These are phyloP conservation scores for Millerozyma miso DNA, from an alignment of 805 yeast species.

Conservation along the genomic window DNA sequence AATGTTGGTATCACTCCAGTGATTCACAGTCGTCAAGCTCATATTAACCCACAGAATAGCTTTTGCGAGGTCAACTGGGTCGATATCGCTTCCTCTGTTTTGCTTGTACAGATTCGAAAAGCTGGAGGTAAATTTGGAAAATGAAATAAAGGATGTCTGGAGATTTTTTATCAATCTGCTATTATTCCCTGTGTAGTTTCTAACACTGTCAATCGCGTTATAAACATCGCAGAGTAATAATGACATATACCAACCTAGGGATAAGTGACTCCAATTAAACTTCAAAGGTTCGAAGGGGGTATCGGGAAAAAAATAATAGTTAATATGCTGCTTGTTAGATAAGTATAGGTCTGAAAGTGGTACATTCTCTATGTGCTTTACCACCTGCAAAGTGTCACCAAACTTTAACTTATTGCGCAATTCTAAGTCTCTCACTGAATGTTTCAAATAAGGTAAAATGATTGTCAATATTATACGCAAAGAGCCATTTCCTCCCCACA, in stretches of 20 bases:
- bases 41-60: constrained; percentile 22
- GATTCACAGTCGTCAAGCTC: constrained; percentile 35
- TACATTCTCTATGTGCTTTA: constrained; percentile 39
- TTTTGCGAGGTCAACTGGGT: background rate
- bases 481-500: constrained; percentile 58
- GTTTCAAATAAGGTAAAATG: constrained; percentile 35
- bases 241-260: constrained; percentile 74
- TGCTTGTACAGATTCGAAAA: constrained; percentile 33
- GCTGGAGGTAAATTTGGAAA: constrained; percentile 34
- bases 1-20: constrained; percentile 51
- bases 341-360: constrained; percentile 23
- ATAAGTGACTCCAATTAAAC: constrained; percentile 59
- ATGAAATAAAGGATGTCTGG: constrained; percentile 29
- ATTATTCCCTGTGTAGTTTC: constrained; percentile 17
- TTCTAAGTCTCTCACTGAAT: constrained; percentile 23
- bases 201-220: constrained; percentile 18
- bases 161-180: constrained; percentile 38
- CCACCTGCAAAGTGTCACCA: constrained; percentile 24
- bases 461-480: constrained; percentile 37
- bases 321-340: constrained; percentile 25
- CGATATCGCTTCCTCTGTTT: constrained; percentile 5
- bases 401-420: constrained; percentile 13
- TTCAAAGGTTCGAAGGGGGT: constrained; percentile 41
- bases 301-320: constrained; percentile 40
- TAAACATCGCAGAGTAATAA: constrained; percentile 60